Evolutionary conservation across 1,284 basidiomycete genomes (phyloP), one percentile per base, ranked within the genome.

Genomic region (Ustilago xerochloae): DNA sequence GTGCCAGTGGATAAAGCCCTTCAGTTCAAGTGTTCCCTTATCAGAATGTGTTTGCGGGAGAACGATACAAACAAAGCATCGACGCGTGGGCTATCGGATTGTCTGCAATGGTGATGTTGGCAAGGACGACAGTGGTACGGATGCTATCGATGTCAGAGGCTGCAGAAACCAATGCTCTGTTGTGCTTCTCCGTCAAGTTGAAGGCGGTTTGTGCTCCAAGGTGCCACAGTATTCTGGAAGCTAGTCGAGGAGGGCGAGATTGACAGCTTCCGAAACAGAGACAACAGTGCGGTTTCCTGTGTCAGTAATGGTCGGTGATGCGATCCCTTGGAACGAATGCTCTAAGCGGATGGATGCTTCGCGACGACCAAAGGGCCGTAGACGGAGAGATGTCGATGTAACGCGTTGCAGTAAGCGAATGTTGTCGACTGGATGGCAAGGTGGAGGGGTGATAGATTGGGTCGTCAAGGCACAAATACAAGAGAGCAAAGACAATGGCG

Each of bases 381-480:
- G 18, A 28, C n/a, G 58, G 20, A 43, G 33, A 41, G 50, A 52
- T 60, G 50, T 10, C 8, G 26, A 24, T 43, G 22, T 24, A 18
- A 43, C 20, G 22, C 41, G 20, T 24, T 24, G 12, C 20, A 24
- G 4, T 24, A 6, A 26, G 7, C 12, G 9, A 15, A 13, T 24
- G 22, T 43, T 26, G 5, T 41, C n/a, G 20, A 41, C 18, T n/a
- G 18, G 41, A 43, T 9, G n/a, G n/a, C n/a, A 24, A 24, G 22
- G 20, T 15, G 29, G n/a, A 22, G 43, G 46, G 22, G 16, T 46
- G 41, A 41, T 46, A 36, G 49, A 32, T 30, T n/a, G n/a, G n/a
- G 48, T 36, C 22, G 41, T 43, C 29, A 45, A 59, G 50, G 57
- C 63, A 56, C 57, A 60, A 60, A 50, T 51, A 56, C 52, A 59